Base-by-base conservation (phyloP, 2,329 filamentous ascomycete species). In the Chlorencoelia australis region DNA sequence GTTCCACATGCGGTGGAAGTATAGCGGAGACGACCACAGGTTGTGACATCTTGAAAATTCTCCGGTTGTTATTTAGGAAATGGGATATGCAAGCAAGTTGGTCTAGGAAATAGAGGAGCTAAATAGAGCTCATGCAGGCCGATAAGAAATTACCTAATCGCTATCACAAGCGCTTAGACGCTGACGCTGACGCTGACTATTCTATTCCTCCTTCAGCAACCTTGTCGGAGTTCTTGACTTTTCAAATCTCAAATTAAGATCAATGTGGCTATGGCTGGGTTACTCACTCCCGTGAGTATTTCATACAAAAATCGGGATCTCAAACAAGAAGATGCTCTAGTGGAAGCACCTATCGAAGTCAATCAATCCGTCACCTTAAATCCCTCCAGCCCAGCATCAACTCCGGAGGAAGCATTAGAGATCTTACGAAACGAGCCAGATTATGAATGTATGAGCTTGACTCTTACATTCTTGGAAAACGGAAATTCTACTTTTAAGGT, bases 341-440 rank as follows among this genome's bases (percentile, higher is more conserved):
- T 48, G 20, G 49, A 53, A 41, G 43, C 47, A 18, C 16, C 37
- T 21, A 44, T 42, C 26, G 18, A 37, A 16, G 31, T 33, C 13
- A 27, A 13, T 20, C 16, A 47, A 41, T 18, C 33, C 39, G 16
- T 26, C 34, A 18, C 39, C 40, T 35, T 26, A 42, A 33, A 40
- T 20, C 22, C 41, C 35, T 9, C 21, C 25, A 28, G 13, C 11
- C 33, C 21, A 6, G 37, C 49, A 42, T 40, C 40, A 20, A 49
- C 43, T 9, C 47, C 63, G 16, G 52, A 60, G 25, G 71, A 76
- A 41, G 73, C 68, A 7, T 58, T 84, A n/a, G 66, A 75, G 26
- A 61, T 64, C 3, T 59, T 87, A 9, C 76, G 68, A 43, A 65
- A 59, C 26, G 71, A 85, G 47, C 81, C 82, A 3, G 69, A 72